Percentiles rank a stretch among this genome's conserved stretches.
Conservation (phyloP, 2,329 filamentous ascomycete genomes). For the Aspergillus luchuensis region DNA sequence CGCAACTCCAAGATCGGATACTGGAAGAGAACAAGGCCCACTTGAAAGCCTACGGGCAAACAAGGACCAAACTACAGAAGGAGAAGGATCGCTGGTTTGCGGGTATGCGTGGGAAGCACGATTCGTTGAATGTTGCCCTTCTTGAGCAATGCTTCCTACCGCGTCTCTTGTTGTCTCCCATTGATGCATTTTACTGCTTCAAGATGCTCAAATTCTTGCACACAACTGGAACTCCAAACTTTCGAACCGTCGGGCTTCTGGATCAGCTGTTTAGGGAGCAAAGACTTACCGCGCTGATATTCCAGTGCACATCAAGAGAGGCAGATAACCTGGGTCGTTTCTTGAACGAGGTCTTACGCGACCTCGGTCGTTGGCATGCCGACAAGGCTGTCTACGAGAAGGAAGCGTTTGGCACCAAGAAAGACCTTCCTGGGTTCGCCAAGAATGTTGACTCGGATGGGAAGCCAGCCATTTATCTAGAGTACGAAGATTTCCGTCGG, state of each 20-base stretch:
- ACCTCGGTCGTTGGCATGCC: constrained; percentile 81
- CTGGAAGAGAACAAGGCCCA: constrained; percentile 73
- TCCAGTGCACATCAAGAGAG: constrained; percentile 85
- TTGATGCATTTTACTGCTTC: constrained; percentile 87
- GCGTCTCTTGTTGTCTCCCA: constrained; percentile 76
- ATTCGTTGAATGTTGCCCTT: constrained; percentile 71
- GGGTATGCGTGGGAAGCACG: constrained; percentile 62
- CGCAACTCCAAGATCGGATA: constrained; percentile 69
- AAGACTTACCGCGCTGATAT: constrained; percentile 77
- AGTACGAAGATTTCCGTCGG: constrained; percentile 83
- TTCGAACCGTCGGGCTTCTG: constrained; percentile 81
- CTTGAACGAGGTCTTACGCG: constrained; percentile 75
- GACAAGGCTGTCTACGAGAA: constrained; percentile 76
- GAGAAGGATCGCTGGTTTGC: constrained; percentile 81
- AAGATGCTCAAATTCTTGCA: constrained; percentile 86
- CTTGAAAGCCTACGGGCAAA: constrained; percentile 66
- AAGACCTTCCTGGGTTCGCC: constrained; percentile 75
- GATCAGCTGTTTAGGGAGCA: constrained; percentile 83
- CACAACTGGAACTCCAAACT: constrained; percentile 78
- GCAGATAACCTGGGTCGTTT: constrained; percentile 93
- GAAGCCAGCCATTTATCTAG: constrained; percentile 70
- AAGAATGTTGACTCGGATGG: constrained; percentile 70
- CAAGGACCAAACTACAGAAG: constrained; percentile 68
- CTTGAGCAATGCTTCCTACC: constrained; percentile 93
- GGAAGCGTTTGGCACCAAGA: constrained; percentile 70